phyloP scores from a whole-genome alignment of 2,329 filamentous ascomycete species.

The Fusarium dlaminii region DNA sequence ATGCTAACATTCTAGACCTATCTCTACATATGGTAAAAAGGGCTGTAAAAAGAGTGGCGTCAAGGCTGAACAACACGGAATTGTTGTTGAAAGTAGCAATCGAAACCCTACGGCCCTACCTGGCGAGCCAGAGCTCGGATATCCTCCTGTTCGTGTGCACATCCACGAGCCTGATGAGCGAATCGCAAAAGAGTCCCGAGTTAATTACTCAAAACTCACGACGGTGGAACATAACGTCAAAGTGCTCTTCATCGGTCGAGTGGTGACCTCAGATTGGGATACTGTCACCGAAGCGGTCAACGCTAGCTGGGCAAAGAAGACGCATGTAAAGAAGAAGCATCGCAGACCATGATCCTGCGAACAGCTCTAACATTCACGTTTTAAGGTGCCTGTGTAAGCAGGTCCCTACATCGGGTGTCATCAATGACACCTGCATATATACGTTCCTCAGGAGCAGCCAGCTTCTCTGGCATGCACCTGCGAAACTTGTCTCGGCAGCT shows the following conservation, averaged over 20 bases:
- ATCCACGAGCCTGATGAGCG: constrained; percentile 56
- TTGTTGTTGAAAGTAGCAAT: constrained; percentile 54
- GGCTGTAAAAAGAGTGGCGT: constrained; percentile 64
- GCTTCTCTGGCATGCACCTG: constrained; percentile 24
- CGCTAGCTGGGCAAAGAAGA: constrained; percentile 59
- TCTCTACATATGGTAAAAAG: constrained; percentile 63
- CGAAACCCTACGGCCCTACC: constrained; percentile 47
- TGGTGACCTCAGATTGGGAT: constrained; percentile 52
- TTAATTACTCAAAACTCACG: constrained; percentile 66
- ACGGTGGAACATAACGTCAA: constrained; percentile 67
- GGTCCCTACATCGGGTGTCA: constrained; percentile 35
- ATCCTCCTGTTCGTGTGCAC: constrained; percentile 55
- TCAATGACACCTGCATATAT: constrained; percentile 41
- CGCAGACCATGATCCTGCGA: constrained; percentile 19
- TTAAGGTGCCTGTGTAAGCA: constrained; percentile 29
- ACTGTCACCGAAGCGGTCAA: constrained; percentile 58
- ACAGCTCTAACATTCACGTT: constrained; percentile 38
- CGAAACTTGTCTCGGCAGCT: constrained; percentile 30
- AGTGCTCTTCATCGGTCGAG: constrained; percentile 65
- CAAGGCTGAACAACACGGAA: constrained; percentile 63
- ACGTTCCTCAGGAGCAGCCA: constrained; percentile 43
- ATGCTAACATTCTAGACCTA: constrained; percentile 54
- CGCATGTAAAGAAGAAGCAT: constrained; percentile 46
- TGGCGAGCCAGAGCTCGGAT: constrained; percentile 60
- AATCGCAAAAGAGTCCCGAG: constrained; percentile 60